phyloP scores from a whole-genome alignment of 1,284 basidiomycete species.

The Marasmius oreades region DNA sequence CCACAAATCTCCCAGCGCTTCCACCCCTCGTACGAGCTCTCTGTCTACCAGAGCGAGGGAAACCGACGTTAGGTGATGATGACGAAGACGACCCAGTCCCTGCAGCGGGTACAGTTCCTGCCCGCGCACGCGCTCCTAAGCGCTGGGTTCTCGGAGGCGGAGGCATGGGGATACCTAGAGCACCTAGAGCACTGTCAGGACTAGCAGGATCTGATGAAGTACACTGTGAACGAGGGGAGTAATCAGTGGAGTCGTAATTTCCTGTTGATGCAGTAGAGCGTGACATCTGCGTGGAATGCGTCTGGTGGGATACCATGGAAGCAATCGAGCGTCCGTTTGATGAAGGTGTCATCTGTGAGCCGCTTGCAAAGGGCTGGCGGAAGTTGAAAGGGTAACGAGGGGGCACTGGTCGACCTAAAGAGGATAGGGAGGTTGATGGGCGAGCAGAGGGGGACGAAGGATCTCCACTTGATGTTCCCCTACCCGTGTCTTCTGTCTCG shows the following conservation, averaged over 20 bases:
- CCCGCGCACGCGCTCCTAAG: conserved; percentile 41
- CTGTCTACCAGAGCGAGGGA: conserved; percentile 26
- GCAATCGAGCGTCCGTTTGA: conserved; percentile 38
- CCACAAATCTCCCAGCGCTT: conserved; percentile 35
- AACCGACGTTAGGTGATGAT: conserved; percentile 42
- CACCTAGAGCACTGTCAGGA: conserved; percentile 35
- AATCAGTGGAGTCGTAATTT: conserved; percentile 54
- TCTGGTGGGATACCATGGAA: conserved; percentile 41
- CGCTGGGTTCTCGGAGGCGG: conserved; percentile 71
- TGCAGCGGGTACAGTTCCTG: conserved; percentile 28
- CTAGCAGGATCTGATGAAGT: conserved; percentile 25
- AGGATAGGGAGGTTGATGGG: conserved; percentile 76
- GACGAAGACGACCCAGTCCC: conserved; percentile 21
- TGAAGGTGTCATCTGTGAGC: conserved; percentile 17
- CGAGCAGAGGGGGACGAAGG: conserved; percentile 45
- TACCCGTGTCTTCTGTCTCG: conserved; percentile 31
- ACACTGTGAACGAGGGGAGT: conserved; percentile 30
- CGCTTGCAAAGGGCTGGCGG: conserved; percentile 39
- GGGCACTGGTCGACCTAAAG: conserved; percentile 66
- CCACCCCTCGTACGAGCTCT: conserved; percentile 34
- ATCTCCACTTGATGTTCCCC: conserved; percentile 35
- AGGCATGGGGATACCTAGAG: conserved; percentile 52
- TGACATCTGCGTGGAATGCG: conserved; percentile 17
- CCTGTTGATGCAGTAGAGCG: conserved; percentile 39
- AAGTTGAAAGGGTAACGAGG: conserved; percentile 71